Conservation (phyloP, 2,329 filamentous ascomycete species). For the Trichocomaceae sp. region DNA sequence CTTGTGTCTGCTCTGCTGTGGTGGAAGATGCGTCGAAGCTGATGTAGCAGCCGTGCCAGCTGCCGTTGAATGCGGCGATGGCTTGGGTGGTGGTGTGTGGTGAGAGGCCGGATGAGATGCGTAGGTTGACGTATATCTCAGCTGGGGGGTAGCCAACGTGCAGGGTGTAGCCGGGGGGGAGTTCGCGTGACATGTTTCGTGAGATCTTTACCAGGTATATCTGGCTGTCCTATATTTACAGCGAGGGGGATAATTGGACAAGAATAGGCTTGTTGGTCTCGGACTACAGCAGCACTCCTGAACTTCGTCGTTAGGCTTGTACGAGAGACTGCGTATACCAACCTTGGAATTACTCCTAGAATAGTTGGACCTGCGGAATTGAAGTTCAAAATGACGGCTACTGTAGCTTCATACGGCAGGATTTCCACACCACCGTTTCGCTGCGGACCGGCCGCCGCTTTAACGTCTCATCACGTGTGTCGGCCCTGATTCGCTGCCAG, state of each 20-base stretch:
- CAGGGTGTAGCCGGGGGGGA: conserved; percentile 34
- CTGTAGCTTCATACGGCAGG: conserved; percentile 8
- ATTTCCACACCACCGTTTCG: conserved; percentile 5
- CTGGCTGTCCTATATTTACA: too few species aligned
- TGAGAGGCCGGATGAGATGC: conserved; percentile 31
- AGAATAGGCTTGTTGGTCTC: too few species aligned
- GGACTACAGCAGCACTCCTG: too few species aligned
- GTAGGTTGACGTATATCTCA: conserved; percentile 35
- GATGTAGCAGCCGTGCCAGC: conserved; percentile 42
- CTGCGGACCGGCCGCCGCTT: conserved; percentile 5
- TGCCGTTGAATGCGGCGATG: conserved; percentile 28
- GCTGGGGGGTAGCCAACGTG: conserved; percentile 30
- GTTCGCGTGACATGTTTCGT: conserved; percentile 6
- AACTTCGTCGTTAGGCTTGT: too few species aligned
- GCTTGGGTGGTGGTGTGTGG: conserved; percentile 35
- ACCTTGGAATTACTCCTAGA: too few species aligned
- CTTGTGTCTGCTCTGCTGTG: not conserved
- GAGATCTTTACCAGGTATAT: too few species aligned
- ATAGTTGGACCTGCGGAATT: too few species aligned
- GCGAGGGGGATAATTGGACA: too few species aligned
- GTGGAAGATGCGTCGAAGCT: conserved; percentile 16
- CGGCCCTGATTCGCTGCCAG: conserved; percentile 2
- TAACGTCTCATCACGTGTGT: not conserved
- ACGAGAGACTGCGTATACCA: too few species aligned
- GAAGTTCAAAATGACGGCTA: too few species aligned